These are phyloP conservation scores for Pythium sukuiense DNA, from an alignment of 352 stramenopile species.

Conservation along the genomic window DNA sequence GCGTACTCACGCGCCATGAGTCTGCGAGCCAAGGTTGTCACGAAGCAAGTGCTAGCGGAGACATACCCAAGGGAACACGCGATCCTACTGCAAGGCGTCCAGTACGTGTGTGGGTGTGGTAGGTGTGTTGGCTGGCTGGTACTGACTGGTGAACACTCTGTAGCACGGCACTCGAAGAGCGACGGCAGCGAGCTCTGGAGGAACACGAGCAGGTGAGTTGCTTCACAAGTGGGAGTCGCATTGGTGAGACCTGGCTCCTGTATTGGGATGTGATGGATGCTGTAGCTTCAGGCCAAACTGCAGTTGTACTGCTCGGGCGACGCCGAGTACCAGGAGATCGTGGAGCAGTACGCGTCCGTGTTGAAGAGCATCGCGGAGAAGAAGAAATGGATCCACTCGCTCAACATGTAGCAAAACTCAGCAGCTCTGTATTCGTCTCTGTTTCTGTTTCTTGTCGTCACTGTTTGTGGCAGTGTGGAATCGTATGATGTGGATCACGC, in stretches of 20 bases:
- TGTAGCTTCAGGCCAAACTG: slow-evolving; percentile 37
- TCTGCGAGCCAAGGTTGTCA: slow-evolving; percentile 32
- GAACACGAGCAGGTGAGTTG: slow-evolving; percentile 21
- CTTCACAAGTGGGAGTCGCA: background rate
- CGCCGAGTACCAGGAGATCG: slow-evolving; percentile 39
- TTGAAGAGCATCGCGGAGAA: slow-evolving; percentile 42
- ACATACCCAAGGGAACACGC: slow-evolving; percentile 32
- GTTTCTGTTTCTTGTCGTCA: background rate
- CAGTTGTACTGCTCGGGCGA: slow-evolving; percentile 37
- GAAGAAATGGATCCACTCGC: slow-evolving; percentile 39
- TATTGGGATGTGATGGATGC: no score
- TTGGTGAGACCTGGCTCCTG: no score
- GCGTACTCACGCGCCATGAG: slow-evolving; percentile 31
- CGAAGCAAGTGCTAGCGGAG: slow-evolving; percentile 33
- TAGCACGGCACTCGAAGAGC: slow-evolving; percentile 32
- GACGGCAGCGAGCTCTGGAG: slow-evolving; percentile 26
- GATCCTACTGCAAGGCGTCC: slow-evolving; percentile 20
- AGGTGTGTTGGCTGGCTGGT: background rate
- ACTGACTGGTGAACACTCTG: background rate
- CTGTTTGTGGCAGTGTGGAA: background rate
- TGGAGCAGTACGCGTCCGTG: slow-evolving; percentile 34
- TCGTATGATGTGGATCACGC: background rate
- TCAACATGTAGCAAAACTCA: slow-evolving; percentile 33
- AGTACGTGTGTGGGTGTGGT: slow-evolving; percentile 25
- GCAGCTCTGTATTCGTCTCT: background rate